A percentile compares a stretch with the other conserved stretches of the same genome.
Conservation (phyloP, 2,329 filamentous ascomycete genomes). For the Cordyceps javanica region DNA sequence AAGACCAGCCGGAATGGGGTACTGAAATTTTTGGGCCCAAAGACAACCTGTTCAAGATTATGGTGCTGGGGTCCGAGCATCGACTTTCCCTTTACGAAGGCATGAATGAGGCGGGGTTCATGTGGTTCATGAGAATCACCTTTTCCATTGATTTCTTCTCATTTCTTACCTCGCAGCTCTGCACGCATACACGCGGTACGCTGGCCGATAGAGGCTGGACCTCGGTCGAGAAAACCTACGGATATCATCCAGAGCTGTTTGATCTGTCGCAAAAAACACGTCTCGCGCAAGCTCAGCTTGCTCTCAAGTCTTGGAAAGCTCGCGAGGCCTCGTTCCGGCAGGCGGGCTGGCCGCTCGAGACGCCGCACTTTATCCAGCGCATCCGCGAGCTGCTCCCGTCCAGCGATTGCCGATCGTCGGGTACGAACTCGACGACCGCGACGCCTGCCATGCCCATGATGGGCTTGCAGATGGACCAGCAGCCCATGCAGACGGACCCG, state of each 20-base stretch:
- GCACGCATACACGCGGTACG: conserved; percentile 39
- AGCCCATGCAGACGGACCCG: neutral
- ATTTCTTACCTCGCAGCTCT: conserved; percentile 49
- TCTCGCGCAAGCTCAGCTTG: conserved; percentile 38
- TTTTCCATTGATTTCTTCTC: conserved; percentile 52
- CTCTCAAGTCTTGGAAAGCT: conserved; percentile 47
- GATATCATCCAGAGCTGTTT: conserved; percentile 43
- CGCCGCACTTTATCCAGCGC: conserved; percentile 40
- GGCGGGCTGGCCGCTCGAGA: conserved; percentile 31
- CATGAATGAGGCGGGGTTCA: conserved; percentile 40
- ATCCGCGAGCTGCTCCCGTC: conserved; percentile 37
- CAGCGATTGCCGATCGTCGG: conserved; percentile 7
- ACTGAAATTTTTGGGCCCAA: conserved; percentile 42
- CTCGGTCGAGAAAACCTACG: conserved; percentile 40
- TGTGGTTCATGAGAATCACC: conserved; percentile 49
- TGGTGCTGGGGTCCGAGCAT: conserved; percentile 43
- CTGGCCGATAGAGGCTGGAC: conserved; percentile 50
- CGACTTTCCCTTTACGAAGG: conserved; percentile 38
- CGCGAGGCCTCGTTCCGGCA: conserved; percentile 37
- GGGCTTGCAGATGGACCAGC: conserved; percentile 6
- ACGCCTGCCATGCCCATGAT: conserved; percentile 8
- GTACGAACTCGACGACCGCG: neutral
- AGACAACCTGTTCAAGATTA: conserved; percentile 51
- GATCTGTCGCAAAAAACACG: conserved; percentile 42
- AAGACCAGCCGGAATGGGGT: conserved; percentile 42